Evolutionary conservation across 768 basidiomycete genomes (phyloP).

Genomic region (Phanerochaete carnosa): DNA sequence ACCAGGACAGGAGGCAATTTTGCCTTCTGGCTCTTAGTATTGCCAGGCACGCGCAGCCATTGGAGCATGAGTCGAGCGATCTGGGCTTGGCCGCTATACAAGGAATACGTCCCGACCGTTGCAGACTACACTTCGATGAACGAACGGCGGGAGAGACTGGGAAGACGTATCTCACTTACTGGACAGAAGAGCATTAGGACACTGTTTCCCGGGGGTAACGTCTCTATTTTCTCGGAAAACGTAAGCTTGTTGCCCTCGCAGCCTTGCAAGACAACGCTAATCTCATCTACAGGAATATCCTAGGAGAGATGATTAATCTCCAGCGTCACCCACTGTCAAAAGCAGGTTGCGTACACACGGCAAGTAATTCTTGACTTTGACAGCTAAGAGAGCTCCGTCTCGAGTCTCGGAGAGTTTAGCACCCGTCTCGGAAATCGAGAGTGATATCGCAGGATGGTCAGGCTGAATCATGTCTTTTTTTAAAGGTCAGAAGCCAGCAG

Average conservation of each 20-base stretch:
- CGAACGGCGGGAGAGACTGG: neutral
- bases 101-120: constrained; percentile 61
- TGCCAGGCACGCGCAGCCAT: constrained; percentile 44
- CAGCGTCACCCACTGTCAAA: too few species aligned
- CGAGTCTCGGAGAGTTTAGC: constrained; percentile 53
- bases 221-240: constrained; percentile 42
- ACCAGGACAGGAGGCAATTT: constrained; percentile 43
- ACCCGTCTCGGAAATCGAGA: constrained; percentile 40
- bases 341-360: constrained; percentile 65
- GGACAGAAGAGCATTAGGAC: constrained; percentile 62
- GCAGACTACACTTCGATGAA: constrained; percentile 48
- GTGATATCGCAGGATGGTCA: constrained; percentile 65
- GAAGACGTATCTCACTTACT: constrained; percentile 40
- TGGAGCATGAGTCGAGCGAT: constrained; percentile 65
- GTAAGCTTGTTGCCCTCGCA: constrained; percentile 59
- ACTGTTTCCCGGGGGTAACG: constrained; percentile 58
- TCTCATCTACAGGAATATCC: constrained; percentile 59
- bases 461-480: constrained; percentile 60
- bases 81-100: constrained; percentile 66
- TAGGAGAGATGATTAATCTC: constrained; percentile 30
- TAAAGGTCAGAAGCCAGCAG: constrained; percentile 4
- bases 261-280: constrained; percentile 59
- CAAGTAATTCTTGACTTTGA: constrained; percentile 60
- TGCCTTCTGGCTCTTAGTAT: constrained; percentile 24
- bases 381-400: constrained; percentile 63